Percentiles rank a stretch among this genome's conserved stretches.
Conservation (phyloP, 306 rosid species). For the Vigna reflexopilosa region DNA sequence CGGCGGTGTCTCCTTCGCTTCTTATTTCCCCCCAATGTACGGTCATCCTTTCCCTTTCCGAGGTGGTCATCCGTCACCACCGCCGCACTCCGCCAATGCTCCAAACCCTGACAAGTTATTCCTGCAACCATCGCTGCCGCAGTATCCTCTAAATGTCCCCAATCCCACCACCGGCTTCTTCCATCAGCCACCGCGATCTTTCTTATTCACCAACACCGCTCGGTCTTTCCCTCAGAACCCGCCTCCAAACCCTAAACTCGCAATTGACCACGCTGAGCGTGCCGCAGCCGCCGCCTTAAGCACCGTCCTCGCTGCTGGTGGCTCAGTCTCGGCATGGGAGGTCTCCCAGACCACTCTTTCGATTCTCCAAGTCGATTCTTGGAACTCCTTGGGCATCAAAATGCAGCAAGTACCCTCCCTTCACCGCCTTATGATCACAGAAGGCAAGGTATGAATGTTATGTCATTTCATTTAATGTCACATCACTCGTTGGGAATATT, state of each 20-base stretch:
- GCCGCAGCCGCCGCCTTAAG: slow-evolving; percentile 61
- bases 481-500: neutral
- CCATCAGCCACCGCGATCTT: neutral
- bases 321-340: slow-evolving; percentile 72
- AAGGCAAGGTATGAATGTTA: slow-evolving; percentile 72
- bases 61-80: slow-evolving; percentile 36
- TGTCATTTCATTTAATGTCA: neutral
- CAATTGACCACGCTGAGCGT: slow-evolving; percentile 42
- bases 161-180: neutral
- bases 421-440: slow-evolving; percentile 56
- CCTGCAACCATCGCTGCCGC: neutral
- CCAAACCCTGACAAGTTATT: neutral
- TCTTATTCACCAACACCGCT: slow-evolving; percentile 45
- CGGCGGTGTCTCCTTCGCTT: neutral
- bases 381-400: slow-evolving; percentile 64
- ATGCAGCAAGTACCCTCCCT: slow-evolving; percentile 86
- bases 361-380: slow-evolving; percentile 66
- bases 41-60: slow-evolving; percentile 39
- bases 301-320: slow-evolving; percentile 56
- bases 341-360: slow-evolving; percentile 67
- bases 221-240: slow-evolving; percentile 37
- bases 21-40: slow-evolving; percentile 48
- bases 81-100: neutral
- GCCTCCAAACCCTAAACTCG: slow-evolving; percentile 37
- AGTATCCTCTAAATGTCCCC: neutral